Evolutionary conservation across 805 yeast species (phyloP).

Genomic region (Yarrowia alimentaria): DNA sequence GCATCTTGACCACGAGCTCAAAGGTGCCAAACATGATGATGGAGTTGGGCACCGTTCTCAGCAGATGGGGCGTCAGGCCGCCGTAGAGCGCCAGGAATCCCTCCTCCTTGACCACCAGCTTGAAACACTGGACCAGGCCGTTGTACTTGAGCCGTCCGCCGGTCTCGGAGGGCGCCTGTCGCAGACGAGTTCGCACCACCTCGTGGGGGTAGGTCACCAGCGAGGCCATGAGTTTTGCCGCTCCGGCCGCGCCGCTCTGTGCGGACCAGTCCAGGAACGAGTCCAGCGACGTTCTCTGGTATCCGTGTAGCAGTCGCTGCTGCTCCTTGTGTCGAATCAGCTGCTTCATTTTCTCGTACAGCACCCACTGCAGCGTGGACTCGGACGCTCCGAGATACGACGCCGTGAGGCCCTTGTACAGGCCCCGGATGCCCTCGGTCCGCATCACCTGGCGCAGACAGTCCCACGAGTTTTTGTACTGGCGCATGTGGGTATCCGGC

Average conservation of each 20-base stretch:
- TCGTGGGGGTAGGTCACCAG: slow-evolving; percentile 95
- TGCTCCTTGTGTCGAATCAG: slow-evolving; percentile 56
- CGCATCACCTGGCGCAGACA: slow-evolving; percentile 67
- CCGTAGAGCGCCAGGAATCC: slow-evolving; percentile 94
- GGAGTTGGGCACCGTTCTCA: slow-evolving; percentile 96
- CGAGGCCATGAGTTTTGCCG: slow-evolving; percentile 91
- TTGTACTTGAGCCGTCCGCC: slow-evolving; percentile 83
- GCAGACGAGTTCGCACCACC: slow-evolving; percentile 89
- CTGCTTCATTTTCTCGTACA: slow-evolving; percentile 90
- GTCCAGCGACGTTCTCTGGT: slow-evolving; percentile 50
- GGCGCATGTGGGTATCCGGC: slow-evolving; percentile 41
- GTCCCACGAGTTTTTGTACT: slow-evolving; percentile 81
- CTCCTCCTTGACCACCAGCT: slow-evolving; percentile 82
- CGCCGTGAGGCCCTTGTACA: slow-evolving; percentile 90
- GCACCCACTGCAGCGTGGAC: slow-evolving; percentile 92
- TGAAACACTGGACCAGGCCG: slow-evolving; percentile 85
- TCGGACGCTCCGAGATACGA: slow-evolving; percentile 92
- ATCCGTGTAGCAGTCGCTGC: slow-evolving; percentile 42
- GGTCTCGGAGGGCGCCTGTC: slow-evolving; percentile 80
- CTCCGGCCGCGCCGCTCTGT: slow-evolving; percentile 95
- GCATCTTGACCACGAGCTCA: slow-evolving; percentile 74
- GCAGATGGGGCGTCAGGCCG: slow-evolving; percentile 93
- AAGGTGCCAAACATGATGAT: slow-evolving; percentile 99
- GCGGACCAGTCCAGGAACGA: slow-evolving; percentile 86
- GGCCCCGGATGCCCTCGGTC: slow-evolving; percentile 74